These are phyloP conservation scores for Leishmania turanica DNA, from an alignment of 208 protist species.

Conservation along the genomic window DNA sequence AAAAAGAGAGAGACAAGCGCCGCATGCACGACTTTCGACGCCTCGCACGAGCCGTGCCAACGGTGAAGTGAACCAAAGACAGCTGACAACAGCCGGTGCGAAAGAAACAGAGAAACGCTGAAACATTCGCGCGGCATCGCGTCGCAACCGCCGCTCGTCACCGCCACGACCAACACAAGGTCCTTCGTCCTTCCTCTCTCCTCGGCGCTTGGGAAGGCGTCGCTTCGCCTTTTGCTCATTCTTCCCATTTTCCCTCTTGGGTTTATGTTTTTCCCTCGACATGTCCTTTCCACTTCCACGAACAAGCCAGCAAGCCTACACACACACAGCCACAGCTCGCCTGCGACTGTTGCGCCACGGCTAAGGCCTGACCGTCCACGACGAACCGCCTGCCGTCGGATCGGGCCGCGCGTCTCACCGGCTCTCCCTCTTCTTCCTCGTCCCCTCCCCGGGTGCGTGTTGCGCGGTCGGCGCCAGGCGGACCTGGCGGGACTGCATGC, in stretches of 20 bases:
- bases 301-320: neutral
- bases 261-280: no score
- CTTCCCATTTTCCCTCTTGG: no score
- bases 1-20: no score
- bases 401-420: no score
- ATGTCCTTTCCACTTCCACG: neutral
- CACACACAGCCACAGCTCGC: neutral
- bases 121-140: neutral
- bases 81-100: neutral
- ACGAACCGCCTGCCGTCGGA: neutral
- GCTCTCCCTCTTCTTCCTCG: neutral
- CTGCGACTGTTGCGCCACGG: no score
- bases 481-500: neutral
- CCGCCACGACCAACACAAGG: neutral
- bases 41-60: neutral
- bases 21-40: no score
- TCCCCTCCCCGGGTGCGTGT: neutral
- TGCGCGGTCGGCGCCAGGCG: neutral
- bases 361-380: neutral
- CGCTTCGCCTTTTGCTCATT: no score
- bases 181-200: no score
- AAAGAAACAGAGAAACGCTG: neutral
- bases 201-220: no score
- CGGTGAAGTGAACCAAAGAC: neutral
- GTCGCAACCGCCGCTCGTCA: neutral